Percentiles rank a stretch among this genome's conserved stretches.
Evolutionary conservation across 805 yeast genomes (phyloP).

Genomic region (Spencermartinsiella europaea): DNA sequence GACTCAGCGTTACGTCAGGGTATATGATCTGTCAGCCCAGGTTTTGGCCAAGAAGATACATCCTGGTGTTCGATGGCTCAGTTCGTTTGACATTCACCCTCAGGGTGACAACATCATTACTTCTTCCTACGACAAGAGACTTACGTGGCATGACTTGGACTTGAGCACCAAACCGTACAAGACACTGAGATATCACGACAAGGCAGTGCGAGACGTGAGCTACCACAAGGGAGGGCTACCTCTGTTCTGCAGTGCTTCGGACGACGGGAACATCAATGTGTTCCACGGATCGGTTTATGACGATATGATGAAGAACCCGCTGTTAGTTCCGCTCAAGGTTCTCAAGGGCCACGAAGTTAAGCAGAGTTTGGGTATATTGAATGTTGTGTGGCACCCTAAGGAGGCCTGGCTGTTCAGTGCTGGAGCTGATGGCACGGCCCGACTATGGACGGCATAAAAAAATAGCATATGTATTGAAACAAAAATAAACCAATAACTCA

Average conservation of each 20-base stretch:
- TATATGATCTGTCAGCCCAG: slow-evolving; percentile 88
- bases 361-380: slow-evolving; percentile 79
- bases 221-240: slow-evolving; percentile 87
- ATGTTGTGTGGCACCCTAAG: slow-evolving; percentile 90
- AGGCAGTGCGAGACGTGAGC: slow-evolving; percentile 82
- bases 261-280: slow-evolving; percentile 88
- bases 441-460: slow-evolving; percentile 83
- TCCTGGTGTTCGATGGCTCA: slow-evolving; percentile 96
- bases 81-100: slow-evolving; percentile 89
- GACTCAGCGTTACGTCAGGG: slow-evolving; percentile 85
- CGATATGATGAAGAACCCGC: slow-evolving; percentile 89
- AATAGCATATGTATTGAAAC: background rate
- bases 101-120: slow-evolving; percentile 93
- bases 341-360: slow-evolving; percentile 82
- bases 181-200: slow-evolving; percentile 89
- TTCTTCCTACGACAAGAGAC: slow-evolving; percentile 89
- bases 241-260: slow-evolving; percentile 89
- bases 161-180: slow-evolving; percentile 86
- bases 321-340: slow-evolving; percentile 92
- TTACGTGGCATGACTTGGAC: slow-evolving; percentile 96
- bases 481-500: background rate
- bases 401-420: slow-evolving; percentile 98
- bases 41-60: slow-evolving; percentile 71
- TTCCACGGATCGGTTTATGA: slow-evolving; percentile 97
- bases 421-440: slow-evolving; percentile 95